Evolutionary conservation across 352 stramenopile species (phyloP), one percentile per base, ranked within the genome.

Genomic region (Phytopythium aichiense): DNA sequence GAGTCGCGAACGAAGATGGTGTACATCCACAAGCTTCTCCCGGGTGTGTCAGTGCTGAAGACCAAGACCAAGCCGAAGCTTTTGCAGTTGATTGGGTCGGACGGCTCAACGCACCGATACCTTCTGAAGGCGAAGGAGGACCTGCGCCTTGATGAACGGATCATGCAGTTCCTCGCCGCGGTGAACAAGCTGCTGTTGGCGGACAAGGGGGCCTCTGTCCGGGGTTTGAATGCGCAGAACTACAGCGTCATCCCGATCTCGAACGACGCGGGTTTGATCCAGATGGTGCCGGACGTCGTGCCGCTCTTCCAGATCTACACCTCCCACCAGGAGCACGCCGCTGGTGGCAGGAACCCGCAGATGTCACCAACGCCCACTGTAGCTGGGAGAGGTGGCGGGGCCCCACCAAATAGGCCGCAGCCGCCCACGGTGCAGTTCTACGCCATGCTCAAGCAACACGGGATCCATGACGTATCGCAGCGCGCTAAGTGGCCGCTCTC

Each of bases 11-110:
- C 30, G 69, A n/a, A 46, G 50, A 66, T 55, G 45, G 60, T 89
- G 1, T 56, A 72, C 30, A 52, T 60, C 15, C 55, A 60, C 33
- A 51, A 50, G 28, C 37, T 60, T 1, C 42, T 60, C 4, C 54
- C 70, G 4, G 67, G 64, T 23, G 80, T 93, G n/a, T 48, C 61
- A 5, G 69, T 95, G 33, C 61, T 95, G 4, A 70, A 79, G 59
- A 92, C 87, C 3, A 95, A 95, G 67, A 95, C 87, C 2, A 93
- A 91, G 46, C 90, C 90, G 0, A 97, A 97, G 56, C 84, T 78
- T 7, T 57, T 97, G 43, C 76, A 79, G 53, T 82, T 97, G 16
- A 61, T 88, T 23, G 89, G 87, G 28, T 91, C 79, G 1, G 74
- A 96, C 58, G 90, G 90, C 1, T 61, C 73, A 58, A 65, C 56